Percentiles rank a stretch among this genome's conserved stretches.
phyloP scores from a whole-genome alignment of 2,329 filamentous ascomycete genomes.

The Botryosphaeria dothidea region DNA sequence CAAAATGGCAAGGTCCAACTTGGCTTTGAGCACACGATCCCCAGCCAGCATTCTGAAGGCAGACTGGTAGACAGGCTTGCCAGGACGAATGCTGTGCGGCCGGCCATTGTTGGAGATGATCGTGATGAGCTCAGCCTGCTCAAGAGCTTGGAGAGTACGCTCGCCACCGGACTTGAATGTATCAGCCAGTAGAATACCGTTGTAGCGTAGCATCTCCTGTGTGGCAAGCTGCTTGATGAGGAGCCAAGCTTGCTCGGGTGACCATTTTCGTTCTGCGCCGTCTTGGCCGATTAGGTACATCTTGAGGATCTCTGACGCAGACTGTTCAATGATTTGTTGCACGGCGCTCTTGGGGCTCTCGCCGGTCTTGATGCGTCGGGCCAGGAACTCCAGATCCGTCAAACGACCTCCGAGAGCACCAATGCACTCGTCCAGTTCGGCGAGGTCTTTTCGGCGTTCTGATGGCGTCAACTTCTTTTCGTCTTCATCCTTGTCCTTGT shows the following conservation, averaged over 20 bases:
- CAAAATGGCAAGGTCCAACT: slow-evolving; percentile 68
- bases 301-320: slow-evolving; percentile 86
- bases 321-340: slow-evolving; percentile 84
- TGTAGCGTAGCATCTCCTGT: slow-evolving; percentile 73
- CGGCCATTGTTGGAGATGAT: slow-evolving; percentile 74
- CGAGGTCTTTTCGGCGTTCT: slow-evolving; percentile 57
- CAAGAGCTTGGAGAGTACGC: slow-evolving; percentile 73
- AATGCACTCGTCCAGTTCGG: slow-evolving; percentile 79
- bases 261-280: slow-evolving; percentile 66
- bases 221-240: slow-evolving; percentile 76
- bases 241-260: slow-evolving; percentile 84
- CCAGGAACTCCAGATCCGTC: slow-evolving; percentile 93
- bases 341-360: slow-evolving; percentile 81
- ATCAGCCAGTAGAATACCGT: slow-evolving; percentile 76
- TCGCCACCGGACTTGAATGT: slow-evolving; percentile 75
- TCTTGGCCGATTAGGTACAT: slow-evolving; percentile 75
- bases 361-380: slow-evolving; percentile 83
- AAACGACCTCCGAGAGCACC: slow-evolving; percentile 81
- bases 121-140: slow-evolving; percentile 82
- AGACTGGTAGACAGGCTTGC: slow-evolving; percentile 82
- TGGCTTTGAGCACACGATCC: slow-evolving; percentile 72
- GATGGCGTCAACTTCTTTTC: slow-evolving; percentile 46
- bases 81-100: slow-evolving; percentile 74
- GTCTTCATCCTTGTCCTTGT: slow-evolving; percentile 36
- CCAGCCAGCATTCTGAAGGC: slow-evolving; percentile 73